Base-by-base conservation (phyloP, 306 rosid species). In the Trifolium repens region DNA sequence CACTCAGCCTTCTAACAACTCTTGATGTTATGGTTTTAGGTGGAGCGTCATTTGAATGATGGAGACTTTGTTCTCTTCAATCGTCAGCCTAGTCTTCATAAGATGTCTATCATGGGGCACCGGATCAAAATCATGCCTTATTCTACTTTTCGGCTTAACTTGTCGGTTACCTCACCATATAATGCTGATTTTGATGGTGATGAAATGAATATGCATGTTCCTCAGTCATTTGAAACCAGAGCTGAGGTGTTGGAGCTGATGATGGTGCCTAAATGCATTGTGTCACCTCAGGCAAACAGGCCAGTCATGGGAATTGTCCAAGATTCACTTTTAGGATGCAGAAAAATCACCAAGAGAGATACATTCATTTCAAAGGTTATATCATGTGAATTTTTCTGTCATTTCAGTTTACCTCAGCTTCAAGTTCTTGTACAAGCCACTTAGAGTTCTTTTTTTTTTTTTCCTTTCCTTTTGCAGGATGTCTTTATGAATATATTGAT, bases 81-180 rank as follows among this genome's bases (percentile, higher is more conserved):
- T 78, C 99, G 99, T 37, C 99, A 94, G 81, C 99, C 99, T n/a
- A 94, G 99, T 89, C 99, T 94, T 44, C 99, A 94, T 83, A 94
- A 94, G 85, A 94, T 94, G 99, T 94, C 99, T 86, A 94, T 94
- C 79, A 94, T 94, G 99, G 99, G 99, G 69, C 99, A 94, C 76
- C 85, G 97, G 82, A 94, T 94, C 84, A 94, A 92, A 91, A 94
- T 94, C 84, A 94, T 94, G 97, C 99, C 99, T 5, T 94, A 94
- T 77, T 94, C 99, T 67, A 94, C 99, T 8, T 94, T 94, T 72
- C 91, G 99, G 37, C 86, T 94, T 39, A 94, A 94, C 81, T 76
- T 94, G 80, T 94, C 99, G 1, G 99, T 94, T 32, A 94, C 99
- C 1, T 89, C 99, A 12, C 98, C 99, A 4, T 94, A 94, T 74